Percentiles rank a stretch among this genome's conserved stretches.
These are phyloP conservation scores for Coniochaeta sp. DNA, from an alignment of 2,329 filamentous ascomycete genomes.

Conservation along the genomic window DNA sequence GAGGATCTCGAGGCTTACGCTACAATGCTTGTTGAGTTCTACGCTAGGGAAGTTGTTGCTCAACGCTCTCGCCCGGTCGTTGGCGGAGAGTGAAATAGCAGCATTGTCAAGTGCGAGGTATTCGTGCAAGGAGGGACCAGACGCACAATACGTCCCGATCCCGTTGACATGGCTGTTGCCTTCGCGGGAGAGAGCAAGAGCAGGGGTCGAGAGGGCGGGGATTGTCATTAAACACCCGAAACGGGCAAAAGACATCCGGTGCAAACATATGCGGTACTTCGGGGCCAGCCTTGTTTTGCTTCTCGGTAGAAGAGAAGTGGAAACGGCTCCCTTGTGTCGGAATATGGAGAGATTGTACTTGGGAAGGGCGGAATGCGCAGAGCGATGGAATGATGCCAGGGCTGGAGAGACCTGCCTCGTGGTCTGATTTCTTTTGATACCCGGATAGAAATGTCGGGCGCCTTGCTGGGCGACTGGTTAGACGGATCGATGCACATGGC, in stretches of 20 bases:
- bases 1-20: conserved; percentile 96
- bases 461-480: neutral
- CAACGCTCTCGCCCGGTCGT: conserved; percentile 17
- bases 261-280: neutral
- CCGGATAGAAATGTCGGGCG: conserved; percentile 1
- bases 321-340: neutral
- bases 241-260: neutral
- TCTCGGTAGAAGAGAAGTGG: neutral
- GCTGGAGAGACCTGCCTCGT: neutral
- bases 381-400: neutral
- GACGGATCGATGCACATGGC: neutral
- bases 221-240: neutral
- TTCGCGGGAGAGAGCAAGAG: no score
- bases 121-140: neutral
- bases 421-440: neutral
- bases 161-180: no score
- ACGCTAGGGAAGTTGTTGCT: conserved; percentile 77
- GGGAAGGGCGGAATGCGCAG: neutral
- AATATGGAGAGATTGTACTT: neutral
- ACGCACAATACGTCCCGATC: neutral
- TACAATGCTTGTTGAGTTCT: conserved; percentile 98
- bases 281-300: neutral
- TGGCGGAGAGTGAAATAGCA: neutral
- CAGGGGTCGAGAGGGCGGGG: neutral
- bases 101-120: neutral